Evolutionary conservation across 1,139 yeast genomes (phyloP).

Genomic region (Groenewaldozyma sp.): DNA sequence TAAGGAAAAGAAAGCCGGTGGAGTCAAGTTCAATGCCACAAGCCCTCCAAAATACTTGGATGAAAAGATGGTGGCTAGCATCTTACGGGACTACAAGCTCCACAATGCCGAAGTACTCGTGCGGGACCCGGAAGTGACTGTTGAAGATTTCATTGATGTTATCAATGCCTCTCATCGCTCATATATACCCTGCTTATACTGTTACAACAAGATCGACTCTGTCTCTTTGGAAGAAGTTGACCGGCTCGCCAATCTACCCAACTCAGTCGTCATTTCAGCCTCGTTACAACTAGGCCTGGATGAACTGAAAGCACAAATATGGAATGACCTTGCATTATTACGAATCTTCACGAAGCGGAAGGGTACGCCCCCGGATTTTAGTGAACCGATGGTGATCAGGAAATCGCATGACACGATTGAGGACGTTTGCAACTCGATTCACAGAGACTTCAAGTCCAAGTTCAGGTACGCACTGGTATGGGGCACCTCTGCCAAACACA

Average conservation of each 20-base stretch:
- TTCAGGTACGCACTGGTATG: slow-evolving; percentile 93
- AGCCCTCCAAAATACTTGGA: slow-evolving; percentile 75
- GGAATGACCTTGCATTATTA: slow-evolving; percentile 76
- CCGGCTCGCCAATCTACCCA: slow-evolving; percentile 80
- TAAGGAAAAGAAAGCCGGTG: slow-evolving; percentile 80
- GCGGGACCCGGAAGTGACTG: slow-evolving; percentile 80
- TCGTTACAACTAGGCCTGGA: slow-evolving; percentile 77
- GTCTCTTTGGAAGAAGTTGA: slow-evolving; percentile 93
- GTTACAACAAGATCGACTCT: slow-evolving; percentile 90
- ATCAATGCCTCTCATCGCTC: slow-evolving; percentile 80
- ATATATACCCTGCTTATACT: slow-evolving; percentile 85
- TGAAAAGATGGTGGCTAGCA: slow-evolving; percentile 68
- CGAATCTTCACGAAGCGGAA: slow-evolving; percentile 82
- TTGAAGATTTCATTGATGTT: slow-evolving; percentile 90
- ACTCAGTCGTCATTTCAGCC: slow-evolving; percentile 90
- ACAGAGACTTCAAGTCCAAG: slow-evolving; percentile 83
- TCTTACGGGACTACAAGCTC: slow-evolving; percentile 77
- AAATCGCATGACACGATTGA: slow-evolving; percentile 62
- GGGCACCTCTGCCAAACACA: slow-evolving; percentile 93
- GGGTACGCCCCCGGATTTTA: slow-evolving; percentile 71
- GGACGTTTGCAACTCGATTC: slow-evolving; percentile 86
- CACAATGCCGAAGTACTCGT: slow-evolving; percentile 91
- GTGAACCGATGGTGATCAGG: slow-evolving; percentile 88
- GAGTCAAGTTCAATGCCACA: slow-evolving; percentile 72
- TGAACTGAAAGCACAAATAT: slow-evolving; percentile 83